Conservation (phyloP, 2,329 filamentous ascomycete species). For the Pestalotiopsis sp. region DNA sequence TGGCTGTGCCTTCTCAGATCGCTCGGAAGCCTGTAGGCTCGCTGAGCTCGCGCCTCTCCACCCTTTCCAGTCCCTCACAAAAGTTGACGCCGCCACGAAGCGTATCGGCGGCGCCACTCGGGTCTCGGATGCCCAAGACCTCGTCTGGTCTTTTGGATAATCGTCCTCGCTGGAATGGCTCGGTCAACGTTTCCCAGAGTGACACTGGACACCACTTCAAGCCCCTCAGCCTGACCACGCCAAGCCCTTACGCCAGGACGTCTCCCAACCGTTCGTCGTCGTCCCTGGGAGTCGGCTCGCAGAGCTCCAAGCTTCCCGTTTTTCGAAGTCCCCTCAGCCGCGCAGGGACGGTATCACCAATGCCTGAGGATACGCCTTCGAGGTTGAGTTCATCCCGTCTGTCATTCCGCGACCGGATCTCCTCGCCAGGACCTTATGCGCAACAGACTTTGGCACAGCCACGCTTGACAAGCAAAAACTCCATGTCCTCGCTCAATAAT, state of each 20-base stretch:
- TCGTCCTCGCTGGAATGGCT: constrained; percentile 74
- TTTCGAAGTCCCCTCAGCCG: constrained; percentile 51
- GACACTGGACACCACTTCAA: constrained; percentile 71
- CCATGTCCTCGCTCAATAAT: constrained; percentile 42
- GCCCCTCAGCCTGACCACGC: constrained; percentile 61
- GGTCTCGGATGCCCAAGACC: constrained; percentile 45
- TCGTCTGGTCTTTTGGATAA: constrained; percentile 48
- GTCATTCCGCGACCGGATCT: constrained; percentile 56
- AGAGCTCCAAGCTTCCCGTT: constrained; percentile 49
- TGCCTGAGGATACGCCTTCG: constrained; percentile 47
- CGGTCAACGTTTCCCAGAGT: constrained; percentile 65
- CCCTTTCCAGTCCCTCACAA: constrained; percentile 37
- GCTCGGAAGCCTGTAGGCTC: constrained; percentile 44
- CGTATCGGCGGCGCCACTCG: constrained; percentile 53
- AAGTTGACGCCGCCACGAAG: constrained; percentile 38
- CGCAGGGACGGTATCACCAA: constrained; percentile 50
- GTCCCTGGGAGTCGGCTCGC: constrained; percentile 43
- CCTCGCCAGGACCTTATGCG: constrained; percentile 50
- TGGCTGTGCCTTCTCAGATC: constrained; percentile 42
- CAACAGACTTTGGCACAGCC: constrained; percentile 49
- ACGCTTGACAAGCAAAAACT: constrained; percentile 44
- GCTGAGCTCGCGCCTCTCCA: constrained; percentile 48
- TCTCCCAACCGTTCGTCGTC: constrained; percentile 46
- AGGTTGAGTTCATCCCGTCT: constrained; percentile 46
- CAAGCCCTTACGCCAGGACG: constrained; percentile 57